Conservation (phyloP, 1,284 basidiomycete species). For the Trichosporon faecale region DNA sequence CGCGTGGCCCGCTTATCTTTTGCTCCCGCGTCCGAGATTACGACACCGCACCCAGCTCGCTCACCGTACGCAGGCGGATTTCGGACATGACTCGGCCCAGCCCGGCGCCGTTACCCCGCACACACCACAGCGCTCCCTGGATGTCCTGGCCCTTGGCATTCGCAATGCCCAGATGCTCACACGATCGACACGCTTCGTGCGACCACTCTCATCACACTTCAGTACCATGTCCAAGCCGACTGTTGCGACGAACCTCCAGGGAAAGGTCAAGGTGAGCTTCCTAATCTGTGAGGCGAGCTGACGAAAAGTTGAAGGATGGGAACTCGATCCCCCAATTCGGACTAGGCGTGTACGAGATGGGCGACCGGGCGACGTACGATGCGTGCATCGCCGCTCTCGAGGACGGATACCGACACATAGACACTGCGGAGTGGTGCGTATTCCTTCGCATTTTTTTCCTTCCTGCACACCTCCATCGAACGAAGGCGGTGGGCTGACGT, state of each 20-base stretch:
- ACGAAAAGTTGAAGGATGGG: constrained; percentile 60
- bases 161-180: background rate
- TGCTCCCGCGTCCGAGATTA: background rate
- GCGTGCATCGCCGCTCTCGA: constrained; percentile 64
- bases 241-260: constrained; percentile 13
- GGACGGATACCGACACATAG: constrained; percentile 66
- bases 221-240: constrained; percentile 2
- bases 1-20: background rate
- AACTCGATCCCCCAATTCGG: constrained; percentile 64
- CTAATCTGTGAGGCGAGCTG: background rate
- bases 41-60: too few relatives aligned
- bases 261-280: constrained; percentile 23
- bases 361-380: constrained; percentile 59
- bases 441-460: background rate
- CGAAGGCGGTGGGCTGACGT: constrained; percentile 30
- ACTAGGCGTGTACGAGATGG: constrained; percentile 66
- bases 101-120: background rate
- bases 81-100: background rate
- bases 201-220: background rate
- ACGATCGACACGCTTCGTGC: background rate
- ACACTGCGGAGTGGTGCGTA: constrained; percentile 45
- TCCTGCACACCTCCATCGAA: background rate
- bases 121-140: too few relatives aligned
- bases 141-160: background rate
- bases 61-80: background rate